Evolutionary conservation across 495 filamentous ascomycete species (phyloP), one percentile per base, ranked within the genome.

Genomic region (Penicillium soppii): DNA sequence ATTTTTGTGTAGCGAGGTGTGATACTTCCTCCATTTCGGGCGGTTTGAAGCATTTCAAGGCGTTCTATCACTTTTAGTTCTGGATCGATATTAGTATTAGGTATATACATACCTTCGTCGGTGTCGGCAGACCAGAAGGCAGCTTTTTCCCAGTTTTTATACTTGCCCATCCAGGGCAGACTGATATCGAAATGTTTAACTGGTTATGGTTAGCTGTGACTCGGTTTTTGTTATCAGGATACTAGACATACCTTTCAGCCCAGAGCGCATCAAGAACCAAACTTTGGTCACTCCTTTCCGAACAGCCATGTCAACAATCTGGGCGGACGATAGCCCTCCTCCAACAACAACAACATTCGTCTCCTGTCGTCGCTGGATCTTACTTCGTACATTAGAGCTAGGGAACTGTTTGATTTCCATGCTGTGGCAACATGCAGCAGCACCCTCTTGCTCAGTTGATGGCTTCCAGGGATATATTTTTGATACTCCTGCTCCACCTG

Each of bases 161-260:
- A 86, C 53, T 87, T 87, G 21, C 80, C 81, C 63, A 87, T 79
- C 84, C 84, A 87, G 25, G 70, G 71, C 12, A 87, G 69, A 48
- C 75, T 75, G 52, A 85, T 68, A 54, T 87, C 83, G 53, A 87
- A 86, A 49, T 81, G 79, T 56, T 85, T 85, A 32, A 85, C 76
- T 75, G 26, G 22, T 22, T 17, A 21, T 12, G 19, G 54, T n/a
- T 20, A 3, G n/a, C 17, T 26, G 16, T 16, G 39, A 15, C 15
- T 39, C 10, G 20, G 8, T 23, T 5, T 2, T 27, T 23, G 20
- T 41, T 7, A n/a, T 10, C 23, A n/a, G 17, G 36, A 39, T 9
- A 10, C 10, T 36, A 17, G 13, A 56, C 59, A 22, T 37, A 74
- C 75, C 65, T 56, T 82, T 82, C 16, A 82, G 48, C 25, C 71